Base-by-base conservation (phyloP, 108 stramenopile species). In the Cyclotella cryptica region DNA sequence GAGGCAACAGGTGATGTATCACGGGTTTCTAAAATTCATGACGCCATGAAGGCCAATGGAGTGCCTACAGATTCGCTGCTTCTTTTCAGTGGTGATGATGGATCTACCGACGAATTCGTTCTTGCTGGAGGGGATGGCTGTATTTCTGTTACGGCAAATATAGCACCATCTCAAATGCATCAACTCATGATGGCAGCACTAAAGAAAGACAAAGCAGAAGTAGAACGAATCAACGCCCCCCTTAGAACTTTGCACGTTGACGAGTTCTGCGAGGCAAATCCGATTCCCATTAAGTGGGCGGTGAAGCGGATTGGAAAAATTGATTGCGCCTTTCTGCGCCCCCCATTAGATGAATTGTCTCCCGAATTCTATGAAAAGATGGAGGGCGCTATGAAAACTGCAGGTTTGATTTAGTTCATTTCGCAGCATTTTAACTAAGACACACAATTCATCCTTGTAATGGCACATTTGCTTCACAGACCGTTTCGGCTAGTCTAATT, bases 31-130 rank as follows among this genome's bases (percentile, higher is more conserved):
- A 70, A 76, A 54, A 74, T 92, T 24, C 74, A 69, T 42, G 69
- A 69, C 19, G 69, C 80, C 21, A 81, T 82, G 58, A 66, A 64
- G n/a, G 53, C 28, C 8, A 80, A 84, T 60, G 74, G 81, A 55
- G 42, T 74, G 14, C 8, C 63, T 21, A 60, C 55, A 10, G 71
- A 80, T 41, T 75, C 78, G 46, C 84, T 92, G 58, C 68, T 92
- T 26, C 85, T 92, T n/a, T 87, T 86, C 66, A 88, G 87, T 46
- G 91, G 91, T 41, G 91, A 92, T 47, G 91, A 92, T 64, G 88
- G 57, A 13, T 78, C 87, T 29, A 86, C 87, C 29, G 83, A 69
- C 71, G 85, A 92, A 62, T 92, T 88, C 60, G 85, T 88, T 43
- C 65, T 88, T 18, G 15, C 54, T 10, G 91, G 91, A n/a, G 91